Evolutionary conservation across 2,329 filamentous ascomycete species (phyloP), one percentile per base, ranked within the genome.

Genomic region (Fusarium sacchari): DNA sequence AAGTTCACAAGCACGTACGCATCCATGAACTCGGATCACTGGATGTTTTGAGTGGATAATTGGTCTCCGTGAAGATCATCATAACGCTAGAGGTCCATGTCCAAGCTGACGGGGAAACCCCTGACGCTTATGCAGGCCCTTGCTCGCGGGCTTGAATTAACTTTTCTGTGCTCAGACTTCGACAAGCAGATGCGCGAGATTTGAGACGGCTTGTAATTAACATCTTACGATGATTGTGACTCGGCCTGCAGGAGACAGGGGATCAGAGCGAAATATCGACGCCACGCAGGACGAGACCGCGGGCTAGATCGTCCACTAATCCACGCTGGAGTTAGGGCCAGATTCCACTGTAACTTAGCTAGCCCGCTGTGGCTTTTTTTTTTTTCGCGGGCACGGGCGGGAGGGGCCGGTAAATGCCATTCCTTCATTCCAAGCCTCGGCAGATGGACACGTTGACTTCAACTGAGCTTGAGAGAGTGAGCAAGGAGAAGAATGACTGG

Each of bases 401-500:
- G 50, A 69, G 43, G 67, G 43, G 46, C 67, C 52, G 57, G 52
- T 14, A n/a, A 26, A 40, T 55, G 65, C 65, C 59, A 64, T 63
- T 57, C 24, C 18, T 22, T 37, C 6, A 22, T n/a, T 20, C 5
- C 5, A 32, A 4, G 26, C 44, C 36, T 43, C 56, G 22, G 24
- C 10, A 32, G 36, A 60, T 32, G 28, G 36, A 47, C 47, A 36
- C 49, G 11, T 36, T 46, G 14, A 39, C n/a, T 28, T 18, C n/a
- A 7, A 26, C 11, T 4, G 8, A 17, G 9, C 11, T 4, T n/a
- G 26, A 26, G 14, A 7, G 11, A 12, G 5, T 28, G 26, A 57
- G n/a, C 14, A 32, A 63, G 18, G 44, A 59, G 52, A 62, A 68
- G 52, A 71, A 71, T 22, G 53, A 69, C 53, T 69, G 63, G 22